Conservation (phyloP, 148 eudicot genomes). For the Vaccinium corymbosum region DNA sequence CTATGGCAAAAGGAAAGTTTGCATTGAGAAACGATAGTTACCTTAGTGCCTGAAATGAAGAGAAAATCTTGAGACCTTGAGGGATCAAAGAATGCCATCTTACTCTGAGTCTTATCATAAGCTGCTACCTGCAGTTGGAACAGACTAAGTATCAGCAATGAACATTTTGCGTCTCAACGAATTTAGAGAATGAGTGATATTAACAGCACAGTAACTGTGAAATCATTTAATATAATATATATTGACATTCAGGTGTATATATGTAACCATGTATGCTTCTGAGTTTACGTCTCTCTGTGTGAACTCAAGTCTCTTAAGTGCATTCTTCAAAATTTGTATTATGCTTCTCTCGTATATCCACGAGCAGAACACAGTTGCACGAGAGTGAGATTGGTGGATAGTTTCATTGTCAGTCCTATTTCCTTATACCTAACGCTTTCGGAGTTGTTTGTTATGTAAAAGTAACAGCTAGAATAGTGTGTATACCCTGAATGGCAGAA, state of each 20-base stretch:
- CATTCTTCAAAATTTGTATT: neutral
- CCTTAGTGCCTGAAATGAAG: slow-evolving; percentile 98
- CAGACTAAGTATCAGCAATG: neutral
- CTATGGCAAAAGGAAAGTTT: neutral
- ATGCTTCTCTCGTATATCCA: neutral
- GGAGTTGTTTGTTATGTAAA: neutral
- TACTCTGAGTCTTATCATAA: slow-evolving; percentile 77
- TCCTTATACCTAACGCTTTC: neutral
- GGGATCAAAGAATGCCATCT: slow-evolving; percentile 97
- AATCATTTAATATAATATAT: neutral
- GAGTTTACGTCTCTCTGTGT: neutral
- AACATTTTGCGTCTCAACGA: neutral
- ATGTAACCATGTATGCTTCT: neutral
- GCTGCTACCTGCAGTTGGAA: slow-evolving; percentile 76
- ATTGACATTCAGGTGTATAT: neutral
- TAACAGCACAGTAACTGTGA: neutral
- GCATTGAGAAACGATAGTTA: slow-evolving; percentile 11
- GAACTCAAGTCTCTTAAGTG: neutral
- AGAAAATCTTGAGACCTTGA: slow-evolving; percentile 82
- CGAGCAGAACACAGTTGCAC: neutral
- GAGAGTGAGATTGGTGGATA: neutral
- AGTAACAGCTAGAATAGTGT: slow-evolving; percentile 1
- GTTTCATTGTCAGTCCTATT: neutral
- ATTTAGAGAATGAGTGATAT: neutral
- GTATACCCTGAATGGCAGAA: slow-evolving; percentile 15